Percentiles rank a stretch among this genome's conserved stretches.
Conservation (phyloP, 179 eudicot genomes). For the Beta macrorhiza region DNA sequence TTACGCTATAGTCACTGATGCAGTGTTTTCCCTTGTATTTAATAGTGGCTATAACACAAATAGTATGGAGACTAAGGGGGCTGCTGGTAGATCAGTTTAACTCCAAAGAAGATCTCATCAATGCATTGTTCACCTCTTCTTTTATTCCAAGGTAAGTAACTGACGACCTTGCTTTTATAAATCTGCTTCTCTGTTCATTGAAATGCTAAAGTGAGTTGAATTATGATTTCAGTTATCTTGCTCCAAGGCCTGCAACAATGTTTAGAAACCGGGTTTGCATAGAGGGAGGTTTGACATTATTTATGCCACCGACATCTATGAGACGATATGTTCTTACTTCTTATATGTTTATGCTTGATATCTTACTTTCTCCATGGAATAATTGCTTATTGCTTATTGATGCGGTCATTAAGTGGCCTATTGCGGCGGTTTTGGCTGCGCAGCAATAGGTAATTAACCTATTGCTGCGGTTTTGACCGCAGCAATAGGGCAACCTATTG, state of each 20-base stretch:
- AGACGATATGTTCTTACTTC: constrained; percentile 51
- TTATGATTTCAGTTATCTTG: constrained; percentile 74
- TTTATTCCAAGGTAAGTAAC: constrained; percentile 82
- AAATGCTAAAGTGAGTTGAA: constrained; percentile 15
- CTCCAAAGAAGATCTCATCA: constrained; percentile 92
- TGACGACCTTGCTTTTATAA: constrained; percentile 1
- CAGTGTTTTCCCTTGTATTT: constrained; percentile 12
- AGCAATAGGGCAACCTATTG: no score
- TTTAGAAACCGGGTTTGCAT: constrained; percentile 86
- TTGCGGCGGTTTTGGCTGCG: no score
- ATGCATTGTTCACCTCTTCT: constrained; percentile 91
- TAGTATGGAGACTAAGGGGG: constrained; percentile 95
- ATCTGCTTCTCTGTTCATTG: constrained; percentile 3
- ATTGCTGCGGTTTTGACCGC: no score
- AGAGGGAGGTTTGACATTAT: constrained; percentile 94
- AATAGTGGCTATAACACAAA: constrained; percentile 91
- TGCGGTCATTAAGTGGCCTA: no score
- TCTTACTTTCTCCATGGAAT: constrained; percentile 1
- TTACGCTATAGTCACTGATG: constrained; percentile 6
- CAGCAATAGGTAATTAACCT: no score
- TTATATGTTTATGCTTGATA: constrained; percentile 15
- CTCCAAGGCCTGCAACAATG: constrained; percentile 93
- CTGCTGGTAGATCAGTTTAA: constrained; percentile 90
- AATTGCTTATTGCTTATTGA: no score
- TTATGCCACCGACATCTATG: constrained; percentile 97